Conservation (phyloP, 768 basidiomycete species). For the Chalciporus pseudorubinellus region DNA sequence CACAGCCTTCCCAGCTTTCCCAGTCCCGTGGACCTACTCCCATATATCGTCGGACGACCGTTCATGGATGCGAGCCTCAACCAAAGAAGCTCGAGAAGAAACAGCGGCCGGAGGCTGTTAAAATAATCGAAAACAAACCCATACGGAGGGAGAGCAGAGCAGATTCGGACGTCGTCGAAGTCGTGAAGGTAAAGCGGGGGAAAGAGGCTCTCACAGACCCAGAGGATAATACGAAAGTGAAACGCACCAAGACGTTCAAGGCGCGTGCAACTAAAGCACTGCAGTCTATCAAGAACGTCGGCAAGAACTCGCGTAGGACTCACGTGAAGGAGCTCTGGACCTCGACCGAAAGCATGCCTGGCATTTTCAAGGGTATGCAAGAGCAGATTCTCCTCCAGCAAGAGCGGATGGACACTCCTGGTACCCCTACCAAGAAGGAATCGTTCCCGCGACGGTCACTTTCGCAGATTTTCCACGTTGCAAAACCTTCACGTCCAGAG, state of each 20-base stretch:
- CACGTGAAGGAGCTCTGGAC: constrained; percentile 40
- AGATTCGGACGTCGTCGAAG: constrained; percentile 52
- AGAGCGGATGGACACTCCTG: constrained; percentile 11
- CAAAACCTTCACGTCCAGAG: constrained; percentile 30
- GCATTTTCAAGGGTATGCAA: constrained; percentile 27
- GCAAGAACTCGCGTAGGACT: constrained; percentile 35
- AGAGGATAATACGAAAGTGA: constrained; percentile 24
- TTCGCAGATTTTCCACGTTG: constrained; percentile 25
- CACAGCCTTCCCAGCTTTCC: neutral
- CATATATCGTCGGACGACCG: constrained; percentile 4
- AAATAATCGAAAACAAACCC: constrained; percentile 22
- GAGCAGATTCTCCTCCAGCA: constrained; percentile 19
- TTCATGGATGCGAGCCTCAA: neutral
- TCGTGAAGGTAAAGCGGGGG: constrained; percentile 52
- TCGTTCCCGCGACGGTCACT: constrained; percentile 34
- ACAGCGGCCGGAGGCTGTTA: constrained; percentile 28
- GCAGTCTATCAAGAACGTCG: constrained; percentile 45
- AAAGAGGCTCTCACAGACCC: constrained; percentile 22
- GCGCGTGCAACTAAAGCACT: constrained; percentile 48
- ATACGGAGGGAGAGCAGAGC: constrained; percentile 41
- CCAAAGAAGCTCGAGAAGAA: constrained; percentile 29
- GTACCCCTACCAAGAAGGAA: constrained; percentile 23
- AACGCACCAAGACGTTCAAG: constrained; percentile 43
- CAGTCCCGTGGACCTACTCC: constrained; percentile 3
- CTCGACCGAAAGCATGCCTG: constrained; percentile 26